phyloP scores from a whole-genome alignment of 495 filamentous ascomycete genomes.

The Hyaloscypha variabilis region DNA sequence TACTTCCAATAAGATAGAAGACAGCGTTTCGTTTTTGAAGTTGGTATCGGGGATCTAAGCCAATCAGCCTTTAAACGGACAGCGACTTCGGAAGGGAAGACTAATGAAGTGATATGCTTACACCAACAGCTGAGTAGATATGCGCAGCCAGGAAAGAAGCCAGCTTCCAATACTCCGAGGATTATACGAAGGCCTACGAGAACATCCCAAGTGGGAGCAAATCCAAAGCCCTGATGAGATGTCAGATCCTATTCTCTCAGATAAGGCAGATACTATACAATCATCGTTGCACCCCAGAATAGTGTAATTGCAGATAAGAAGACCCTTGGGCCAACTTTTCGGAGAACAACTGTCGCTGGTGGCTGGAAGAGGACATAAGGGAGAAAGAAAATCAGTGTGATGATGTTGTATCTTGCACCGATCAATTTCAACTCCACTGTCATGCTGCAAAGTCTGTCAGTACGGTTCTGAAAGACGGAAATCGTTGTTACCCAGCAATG shows the following conservation, averaged over 20 bases:
- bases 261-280: constrained; percentile 37
- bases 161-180: constrained; percentile 65
- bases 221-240: constrained; percentile 42
- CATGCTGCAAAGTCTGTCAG: constrained; percentile 39
- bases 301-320: constrained; percentile 57
- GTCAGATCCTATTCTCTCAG: neutral
- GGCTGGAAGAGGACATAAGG: constrained; percentile 68
- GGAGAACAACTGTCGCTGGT: constrained; percentile 55
- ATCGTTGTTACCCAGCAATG: neutral
- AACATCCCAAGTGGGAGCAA: constrained; percentile 49
- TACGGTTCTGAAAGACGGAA: neutral
- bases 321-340: constrained; percentile 61
- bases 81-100: neutral
- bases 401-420: constrained; percentile 41
- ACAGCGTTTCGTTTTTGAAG: constrained; percentile 64
- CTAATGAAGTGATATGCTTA: neutral
- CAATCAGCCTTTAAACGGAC: neutral
- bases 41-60: constrained; percentile 56
- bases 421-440: constrained; percentile 50
- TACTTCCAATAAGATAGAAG: constrained; percentile 66
- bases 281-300: constrained; percentile 49
- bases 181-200: constrained; percentile 59
- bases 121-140: constrained; percentile 67
- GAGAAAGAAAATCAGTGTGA: constrained; percentile 68
- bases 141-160: constrained; percentile 65